phyloP scores from a whole-genome alignment of 2,329 filamentous ascomycete species.

The Phaeophleospora eucalypticola region DNA sequence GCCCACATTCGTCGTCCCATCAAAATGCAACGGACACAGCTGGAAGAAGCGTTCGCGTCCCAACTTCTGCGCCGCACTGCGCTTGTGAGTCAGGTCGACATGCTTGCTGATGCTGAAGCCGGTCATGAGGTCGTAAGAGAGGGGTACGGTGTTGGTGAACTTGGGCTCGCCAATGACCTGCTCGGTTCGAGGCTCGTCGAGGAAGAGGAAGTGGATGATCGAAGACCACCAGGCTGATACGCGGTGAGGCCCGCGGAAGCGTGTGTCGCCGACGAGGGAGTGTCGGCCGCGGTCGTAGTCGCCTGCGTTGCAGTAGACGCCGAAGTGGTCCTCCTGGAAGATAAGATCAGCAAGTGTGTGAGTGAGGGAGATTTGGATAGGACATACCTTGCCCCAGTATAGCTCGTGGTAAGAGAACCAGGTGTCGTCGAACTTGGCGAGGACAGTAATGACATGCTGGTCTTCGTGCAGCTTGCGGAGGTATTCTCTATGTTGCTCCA shows the following conservation, averaged over 20 bases:
- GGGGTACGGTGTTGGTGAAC: conserved; percentile 63
- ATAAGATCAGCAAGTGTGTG: not conserved
- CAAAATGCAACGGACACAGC: conserved; percentile 48
- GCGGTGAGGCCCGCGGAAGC: conserved; percentile 52
- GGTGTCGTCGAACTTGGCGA: conserved; percentile 67
- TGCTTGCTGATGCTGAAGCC: conserved; percentile 62
- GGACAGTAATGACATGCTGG: conserved; percentile 65
- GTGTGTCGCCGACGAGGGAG: conserved; percentile 55
- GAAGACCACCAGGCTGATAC: conserved; percentile 57
- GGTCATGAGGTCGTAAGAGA: conserved; percentile 71
- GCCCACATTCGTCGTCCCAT: conserved; percentile 34
- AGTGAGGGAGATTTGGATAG: not conserved
- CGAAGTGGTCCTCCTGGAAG: conserved; percentile 50
- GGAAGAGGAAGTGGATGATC: conserved; percentile 57
- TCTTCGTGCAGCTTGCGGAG: conserved; percentile 65
- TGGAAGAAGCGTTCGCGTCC: conserved; percentile 41
- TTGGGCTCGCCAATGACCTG: conserved; percentile 66
- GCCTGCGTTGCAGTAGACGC: conserved; percentile 54
- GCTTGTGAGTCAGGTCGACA: conserved; percentile 39
- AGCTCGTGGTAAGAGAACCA: conserved; percentile 76
- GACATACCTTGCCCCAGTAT: conserved; percentile 64
- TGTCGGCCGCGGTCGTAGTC: conserved; percentile 59
- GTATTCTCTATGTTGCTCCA: conserved; percentile 71
- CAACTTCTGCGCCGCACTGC: conserved; percentile 36
- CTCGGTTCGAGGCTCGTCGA: conserved; percentile 55